These are phyloP conservation scores for Talaromyces sp. DNA, from an alignment of 2,329 filamentous ascomycete genomes.

Conservation along the genomic window DNA sequence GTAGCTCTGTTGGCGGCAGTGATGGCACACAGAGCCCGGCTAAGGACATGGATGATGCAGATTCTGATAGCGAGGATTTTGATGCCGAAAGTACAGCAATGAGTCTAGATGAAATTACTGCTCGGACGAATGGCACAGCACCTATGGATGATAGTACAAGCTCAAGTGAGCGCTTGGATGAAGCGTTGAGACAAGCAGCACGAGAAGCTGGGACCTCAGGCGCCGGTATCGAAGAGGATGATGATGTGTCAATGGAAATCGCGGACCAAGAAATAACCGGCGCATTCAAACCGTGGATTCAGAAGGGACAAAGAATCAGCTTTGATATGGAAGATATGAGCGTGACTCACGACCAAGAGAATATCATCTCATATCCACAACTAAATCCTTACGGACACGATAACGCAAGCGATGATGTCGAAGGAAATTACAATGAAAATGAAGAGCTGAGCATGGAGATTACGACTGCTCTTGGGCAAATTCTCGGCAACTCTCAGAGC, in stretches of 20 bases:
- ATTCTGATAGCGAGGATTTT: slow-evolving; percentile 44
- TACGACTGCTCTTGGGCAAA: slow-evolving; percentile 75
- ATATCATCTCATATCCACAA: slow-evolving; percentile 33
- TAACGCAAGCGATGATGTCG: neutral
- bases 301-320: slow-evolving; percentile 40
- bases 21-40: slow-evolving; percentile 38
- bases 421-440: slow-evolving; percentile 48
- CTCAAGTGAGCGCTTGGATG: slow-evolving; percentile 71
- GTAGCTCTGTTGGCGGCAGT: slow-evolving; percentile 47
- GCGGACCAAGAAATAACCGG: slow-evolving; percentile 58
- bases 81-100: slow-evolving; percentile 72
- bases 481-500: slow-evolving; percentile 53
- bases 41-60: slow-evolving; percentile 46
- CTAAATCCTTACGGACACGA: slow-evolving; percentile 10
- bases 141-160: slow-evolving; percentile 58
- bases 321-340: slow-evolving; percentile 44
- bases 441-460: slow-evolving; percentile 93
- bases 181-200: slow-evolving; percentile 71
- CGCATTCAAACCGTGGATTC: slow-evolving; percentile 49
- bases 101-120: slow-evolving; percentile 75
- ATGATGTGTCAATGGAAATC: slow-evolving; percentile 77
- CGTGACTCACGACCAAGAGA: slow-evolving; percentile 45
- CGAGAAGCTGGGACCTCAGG: slow-evolving; percentile 70
- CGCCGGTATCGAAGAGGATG: slow-evolving; percentile 57
- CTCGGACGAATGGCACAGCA: slow-evolving; percentile 62